Evolutionary conservation across 2,329 filamentous ascomycete species (phyloP), one percentile per base, ranked within the genome.

Genomic region (Arachnomyces sp.): DNA sequence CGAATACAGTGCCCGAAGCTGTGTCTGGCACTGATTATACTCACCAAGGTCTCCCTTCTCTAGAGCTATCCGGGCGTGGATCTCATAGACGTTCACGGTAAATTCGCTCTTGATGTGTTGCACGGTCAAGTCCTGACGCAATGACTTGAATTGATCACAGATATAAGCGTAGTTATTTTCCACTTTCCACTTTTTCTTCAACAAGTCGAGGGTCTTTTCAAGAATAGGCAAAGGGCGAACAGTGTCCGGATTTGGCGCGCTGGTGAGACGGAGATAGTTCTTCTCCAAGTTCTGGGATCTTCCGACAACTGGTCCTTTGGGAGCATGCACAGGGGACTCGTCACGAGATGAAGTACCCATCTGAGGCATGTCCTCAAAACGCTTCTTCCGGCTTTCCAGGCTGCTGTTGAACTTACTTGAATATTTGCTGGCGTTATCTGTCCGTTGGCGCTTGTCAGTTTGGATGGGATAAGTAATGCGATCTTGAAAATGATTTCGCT

Each of bases 21-120:
- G 92, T 57, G 92, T 96, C 73, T 98, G 92, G 68, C 92, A 98
- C 77, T 98, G 92, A 73, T 98, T 98, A 92, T 98, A 98, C 92
- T 98, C 92, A 98, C 92, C 90, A 73, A 96, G 79, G 74, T 98
- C 92, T 69, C 86, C 88, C 77, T 93, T 95, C 68, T 98, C 90
- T 66, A 98, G 74, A 52, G 92, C 92, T 68, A 98, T 96, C 45
- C 92, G 83, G 49, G 90, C 92, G 68, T 98, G 92, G 46, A 90
- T 93, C 69, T 98, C 92, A 67, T 98, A 98, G 35, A 95, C 92
- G 47, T 78, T 84, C 49, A 96, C 89, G 17, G 92, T 96, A 61
- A 98, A 96, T 39, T 93, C 86, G 65, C 88, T 95, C 68, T 87
- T 89, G 69, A 98, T 88, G 58, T 86, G 90, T 67, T 98, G 92